phyloP scores from a whole-genome alignment of 768 basidiomycete species.

The Tubosaeta sp. region DNA sequence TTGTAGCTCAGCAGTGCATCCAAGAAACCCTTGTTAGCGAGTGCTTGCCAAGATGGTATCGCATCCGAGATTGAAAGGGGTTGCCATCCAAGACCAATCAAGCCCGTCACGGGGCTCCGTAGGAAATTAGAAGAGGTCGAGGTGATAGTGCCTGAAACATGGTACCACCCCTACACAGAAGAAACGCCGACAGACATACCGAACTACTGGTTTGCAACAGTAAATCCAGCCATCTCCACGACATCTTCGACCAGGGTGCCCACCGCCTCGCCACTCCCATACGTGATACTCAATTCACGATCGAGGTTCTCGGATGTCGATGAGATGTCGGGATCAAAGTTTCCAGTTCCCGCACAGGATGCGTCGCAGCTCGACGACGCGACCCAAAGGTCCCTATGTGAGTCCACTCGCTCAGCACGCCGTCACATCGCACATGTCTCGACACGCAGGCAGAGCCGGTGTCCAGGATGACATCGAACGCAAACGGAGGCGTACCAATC shows the following conservation, averaged over 20 bases:
- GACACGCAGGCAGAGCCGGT: slow-evolving; percentile 40
- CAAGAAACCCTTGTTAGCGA: slow-evolving; percentile 42
- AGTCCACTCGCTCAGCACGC: slow-evolving; percentile 21
- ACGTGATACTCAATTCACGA: slow-evolving; percentile 36
- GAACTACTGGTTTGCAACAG: slow-evolving; percentile 51
- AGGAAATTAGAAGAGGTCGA: slow-evolving; percentile 37
- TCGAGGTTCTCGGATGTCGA: too few species aligned
- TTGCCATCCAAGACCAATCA: slow-evolving; percentile 70
- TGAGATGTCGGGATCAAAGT: too few species aligned
- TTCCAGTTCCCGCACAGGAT: too few species aligned
- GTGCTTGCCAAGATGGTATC: slow-evolving; percentile 64
- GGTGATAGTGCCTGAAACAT: slow-evolving; percentile 34
- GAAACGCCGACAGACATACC: slow-evolving; percentile 32
- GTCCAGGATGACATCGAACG: slow-evolving; percentile 49
- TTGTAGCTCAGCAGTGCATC: slow-evolving; percentile 44
- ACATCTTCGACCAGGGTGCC: slow-evolving; percentile 53
- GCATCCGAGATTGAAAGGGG: slow-evolving; percentile 54
- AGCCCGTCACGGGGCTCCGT: slow-evolving; percentile 53
- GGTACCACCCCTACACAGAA: slow-evolving; percentile 14
- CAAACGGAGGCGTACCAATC: slow-evolving; percentile 42
- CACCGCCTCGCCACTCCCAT: slow-evolving; percentile 44
- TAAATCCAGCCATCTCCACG: slow-evolving; percentile 70
- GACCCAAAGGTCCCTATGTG: slow-evolving; percentile 52
- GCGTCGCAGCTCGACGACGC: too few species aligned
- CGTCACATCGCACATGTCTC: background rate